Conservation (phyloP, 2,329 filamentous ascomycete species). For the Fusarium sulawesiense region DNA sequence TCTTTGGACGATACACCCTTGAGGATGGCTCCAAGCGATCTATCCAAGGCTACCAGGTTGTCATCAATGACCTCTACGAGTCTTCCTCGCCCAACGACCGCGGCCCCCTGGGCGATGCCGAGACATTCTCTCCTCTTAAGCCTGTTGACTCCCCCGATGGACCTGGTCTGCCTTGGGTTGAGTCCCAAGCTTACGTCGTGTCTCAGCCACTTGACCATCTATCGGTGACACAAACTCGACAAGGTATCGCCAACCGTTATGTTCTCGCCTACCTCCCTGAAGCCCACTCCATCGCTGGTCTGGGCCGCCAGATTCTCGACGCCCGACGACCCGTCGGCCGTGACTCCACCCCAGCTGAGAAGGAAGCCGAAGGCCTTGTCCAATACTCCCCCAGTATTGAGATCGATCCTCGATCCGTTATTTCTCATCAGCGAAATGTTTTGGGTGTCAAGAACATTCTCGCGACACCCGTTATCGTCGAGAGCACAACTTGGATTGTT, state of each 20-base stretch:
- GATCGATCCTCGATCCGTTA: constrained; percentile 81
- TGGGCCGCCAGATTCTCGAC: constrained; percentile 83
- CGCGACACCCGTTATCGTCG: constrained; percentile 80
- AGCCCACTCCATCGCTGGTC: constrained; percentile 78
- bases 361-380: constrained; percentile 81
- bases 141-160: constrained; percentile 68
- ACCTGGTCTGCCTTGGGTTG: constrained; percentile 75
- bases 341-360: constrained; percentile 82
- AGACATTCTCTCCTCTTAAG: constrained; percentile 82
- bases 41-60: constrained; percentile 86
- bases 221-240: constrained; percentile 86
- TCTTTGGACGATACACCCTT: constrained; percentile 72
- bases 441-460: constrained; percentile 79
- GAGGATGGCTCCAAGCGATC: constrained; percentile 64
- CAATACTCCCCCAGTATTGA: constrained; percentile 82
- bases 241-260: constrained; percentile 88
- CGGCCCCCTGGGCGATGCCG: constrained; percentile 75
- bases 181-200: constrained; percentile 84
- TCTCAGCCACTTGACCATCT: constrained; percentile 82
- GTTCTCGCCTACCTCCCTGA: constrained; percentile 82
- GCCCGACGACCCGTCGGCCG: constrained; percentile 87
- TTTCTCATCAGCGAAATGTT: constrained; percentile 86
- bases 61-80: constrained; percentile 91
- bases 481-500: constrained; percentile 91
- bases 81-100: constrained; percentile 86